Percentiles rank a stretch among this genome's conserved stretches.
Conservation (phyloP, 495 filamentous ascomycete genomes). For the Entonaema liquescens region DNA sequence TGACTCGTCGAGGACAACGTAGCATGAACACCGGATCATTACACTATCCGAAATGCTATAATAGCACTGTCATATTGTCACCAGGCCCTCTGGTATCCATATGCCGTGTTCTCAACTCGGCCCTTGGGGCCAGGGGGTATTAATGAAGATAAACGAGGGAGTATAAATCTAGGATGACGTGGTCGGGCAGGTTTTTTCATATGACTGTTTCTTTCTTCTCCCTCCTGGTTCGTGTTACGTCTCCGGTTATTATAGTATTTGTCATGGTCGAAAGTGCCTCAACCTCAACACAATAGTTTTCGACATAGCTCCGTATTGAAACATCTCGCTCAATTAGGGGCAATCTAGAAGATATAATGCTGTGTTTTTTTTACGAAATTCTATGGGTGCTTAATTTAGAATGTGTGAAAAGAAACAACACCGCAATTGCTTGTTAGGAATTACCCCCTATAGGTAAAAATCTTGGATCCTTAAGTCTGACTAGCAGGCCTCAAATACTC, state of each 20-base stretch:
- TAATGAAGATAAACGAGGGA: not conserved
- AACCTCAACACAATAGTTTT: not conserved
- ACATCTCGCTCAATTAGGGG: not conserved
- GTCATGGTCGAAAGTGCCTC: not conserved
- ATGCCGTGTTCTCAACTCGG: not conserved
- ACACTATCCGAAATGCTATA: not conserved
- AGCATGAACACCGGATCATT: not conserved
- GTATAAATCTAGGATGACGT: not conserved
- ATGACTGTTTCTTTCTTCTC: not conserved
- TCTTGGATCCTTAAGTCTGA: not conserved
- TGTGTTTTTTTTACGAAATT: not conserved
- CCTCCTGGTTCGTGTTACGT: not conserved
- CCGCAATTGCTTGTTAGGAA: no score
- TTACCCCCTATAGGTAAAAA: not conserved
- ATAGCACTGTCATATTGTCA: not conserved
- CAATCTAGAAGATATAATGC: not conserved
- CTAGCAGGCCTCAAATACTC: not conserved
- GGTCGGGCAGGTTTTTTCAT: not conserved
- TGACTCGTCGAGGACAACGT: not conserved
- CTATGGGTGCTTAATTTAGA: not conserved
- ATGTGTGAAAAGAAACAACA: no score
- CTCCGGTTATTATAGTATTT: not conserved
- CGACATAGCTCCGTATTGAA: not conserved
- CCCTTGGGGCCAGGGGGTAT: not conserved
- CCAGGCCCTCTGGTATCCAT: not conserved